phyloP scores from a whole-genome alignment of 2,329 filamentous ascomycete species.

The Emmonsia crescens region DNA sequence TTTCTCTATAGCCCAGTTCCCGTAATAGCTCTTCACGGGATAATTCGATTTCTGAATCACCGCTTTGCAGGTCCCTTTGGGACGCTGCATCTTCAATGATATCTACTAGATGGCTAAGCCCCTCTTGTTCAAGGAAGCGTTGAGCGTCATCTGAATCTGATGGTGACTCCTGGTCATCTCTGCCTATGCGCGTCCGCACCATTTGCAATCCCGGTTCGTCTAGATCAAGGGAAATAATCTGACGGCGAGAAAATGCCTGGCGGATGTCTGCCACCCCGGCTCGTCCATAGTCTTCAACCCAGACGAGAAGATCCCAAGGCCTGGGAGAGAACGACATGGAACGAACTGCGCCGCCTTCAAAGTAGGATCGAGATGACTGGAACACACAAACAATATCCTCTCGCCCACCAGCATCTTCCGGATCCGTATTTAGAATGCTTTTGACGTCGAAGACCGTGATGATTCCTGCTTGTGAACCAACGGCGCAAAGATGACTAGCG shows the following conservation, averaged over 20 bases:
- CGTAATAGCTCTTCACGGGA: slow-evolving; percentile 28
- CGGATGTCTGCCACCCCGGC: slow-evolving; percentile 39
- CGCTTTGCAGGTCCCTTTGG: slow-evolving; percentile 8
- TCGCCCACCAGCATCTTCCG: slow-evolving; percentile 35
- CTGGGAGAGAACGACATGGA: slow-evolving; percentile 88
- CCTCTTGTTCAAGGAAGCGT: not conserved
- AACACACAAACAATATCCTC: slow-evolving; percentile 65
- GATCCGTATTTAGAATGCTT: slow-evolving; percentile 25
- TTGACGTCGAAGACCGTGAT: slow-evolving; percentile 37
- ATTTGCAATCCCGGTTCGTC: slow-evolving; percentile 25
- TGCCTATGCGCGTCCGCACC: slow-evolving; percentile 22
- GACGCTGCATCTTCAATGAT: slow-evolving; percentile 16
- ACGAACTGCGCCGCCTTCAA: slow-evolving; percentile 66
- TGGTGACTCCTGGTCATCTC: slow-evolving; percentile 18
- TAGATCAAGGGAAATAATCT: slow-evolving; percentile 30
- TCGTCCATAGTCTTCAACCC: slow-evolving; percentile 70
- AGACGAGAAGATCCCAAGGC: slow-evolving; percentile 81
- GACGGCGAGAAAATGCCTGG: slow-evolving; percentile 34
- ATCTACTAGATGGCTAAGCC: slow-evolving; percentile 16
- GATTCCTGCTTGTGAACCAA: slow-evolving; percentile 40
- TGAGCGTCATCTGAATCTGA: slow-evolving; percentile 11
- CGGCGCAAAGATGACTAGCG: slow-evolving; percentile 38
- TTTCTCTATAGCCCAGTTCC: slow-evolving; percentile 32
- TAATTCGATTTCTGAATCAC: slow-evolving; percentile 15
- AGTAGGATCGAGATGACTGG: slow-evolving; percentile 61